Base-by-base conservation (phyloP, 495 filamentous ascomycete species). In the Halenospora varia region DNA sequence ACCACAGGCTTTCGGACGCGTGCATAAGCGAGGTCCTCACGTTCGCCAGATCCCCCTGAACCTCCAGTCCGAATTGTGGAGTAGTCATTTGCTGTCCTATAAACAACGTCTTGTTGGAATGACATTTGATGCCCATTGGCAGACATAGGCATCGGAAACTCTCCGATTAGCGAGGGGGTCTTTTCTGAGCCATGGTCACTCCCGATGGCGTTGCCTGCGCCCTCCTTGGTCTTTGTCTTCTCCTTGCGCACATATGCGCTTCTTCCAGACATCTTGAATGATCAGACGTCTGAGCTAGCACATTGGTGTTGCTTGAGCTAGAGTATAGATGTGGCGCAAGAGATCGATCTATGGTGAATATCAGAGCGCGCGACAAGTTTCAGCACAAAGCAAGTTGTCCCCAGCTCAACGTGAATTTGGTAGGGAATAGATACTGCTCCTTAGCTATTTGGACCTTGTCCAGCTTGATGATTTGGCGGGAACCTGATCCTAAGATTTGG, bases 201-300 rank as follows among this genome's bases (percentile, higher is more conserved):
- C n/a, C 6, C 23, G 15, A 48, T 35, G 9, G 17, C 19, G 2
- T 26, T 19, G 3, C 10, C 25, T 25, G 44, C 53, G 11, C 48
- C 51, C 22, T 77, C 68, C 61, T 71, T 77, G n/a, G 69, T 67
- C 47, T 76, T 73, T 0, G 73, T 75, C 64, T 75, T 78, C 69
- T 77, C 77, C 63, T 80, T 81, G 54, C 78, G 71, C 56, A 80
- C 77, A 62, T 78, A 74, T 17, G 78, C 78, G 61, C 78, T 81
- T 46, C 78, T 69, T 49, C 78, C 78, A n/a, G 78, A 81, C 78
- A 81, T 81, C 54, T 44, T 71, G 48, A 18, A 15, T 10, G 45
- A 35, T 35, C 29, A 13, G 29, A 13, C 29, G 29, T 35, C 22
- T 46, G 20, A 15, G 10, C 18, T 17, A 29, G 18, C 9, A 25